Conservation (phyloP, 2,329 filamentous ascomycete species). For the Phaeophleospora eucalypticola region DNA sequence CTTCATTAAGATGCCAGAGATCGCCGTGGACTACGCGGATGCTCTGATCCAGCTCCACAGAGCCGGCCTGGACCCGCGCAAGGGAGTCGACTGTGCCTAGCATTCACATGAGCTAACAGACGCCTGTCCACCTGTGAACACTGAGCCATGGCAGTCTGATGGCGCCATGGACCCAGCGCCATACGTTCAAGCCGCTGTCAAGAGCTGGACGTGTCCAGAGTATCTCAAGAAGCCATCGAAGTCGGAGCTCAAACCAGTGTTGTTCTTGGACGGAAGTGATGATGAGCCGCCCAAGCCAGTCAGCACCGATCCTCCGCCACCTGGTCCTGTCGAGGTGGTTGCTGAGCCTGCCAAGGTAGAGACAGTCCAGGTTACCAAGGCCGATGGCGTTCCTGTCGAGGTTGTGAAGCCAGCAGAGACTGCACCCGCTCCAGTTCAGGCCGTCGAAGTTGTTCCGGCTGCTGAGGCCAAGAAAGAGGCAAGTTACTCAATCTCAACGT, state of each 20-base stretch:
- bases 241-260: too few species aligned
- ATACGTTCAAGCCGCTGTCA: not conserved
- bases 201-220: not conserved
- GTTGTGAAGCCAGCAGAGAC: constrained; percentile 1
- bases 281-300: not conserved
- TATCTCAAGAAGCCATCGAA: too few species aligned
- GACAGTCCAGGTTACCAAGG: not conserved
- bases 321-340: not conserved
- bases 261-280: not conserved
- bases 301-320: not conserved
- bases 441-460: too few species aligned
- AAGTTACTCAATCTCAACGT: not conserved
- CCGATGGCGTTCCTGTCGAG: not conserved
- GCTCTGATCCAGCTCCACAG: constrained; percentile 25
- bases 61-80: constrained; percentile 29
- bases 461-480: too few species aligned
- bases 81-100: constrained; percentile 28
- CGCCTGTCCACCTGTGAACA: constrained; percentile 7
- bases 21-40: constrained; percentile 30
- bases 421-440: not conserved
- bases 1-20: constrained; percentile 24
- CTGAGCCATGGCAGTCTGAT: constrained; percentile 22
- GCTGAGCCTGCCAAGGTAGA: not conserved
- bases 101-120: constrained; percentile 26
- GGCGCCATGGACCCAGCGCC: constrained; percentile 4